Evolutionary conservation across 257 asterid species (phyloP), one percentile per base, ranked within the genome.

Genomic region (Ilex asprella): DNA sequence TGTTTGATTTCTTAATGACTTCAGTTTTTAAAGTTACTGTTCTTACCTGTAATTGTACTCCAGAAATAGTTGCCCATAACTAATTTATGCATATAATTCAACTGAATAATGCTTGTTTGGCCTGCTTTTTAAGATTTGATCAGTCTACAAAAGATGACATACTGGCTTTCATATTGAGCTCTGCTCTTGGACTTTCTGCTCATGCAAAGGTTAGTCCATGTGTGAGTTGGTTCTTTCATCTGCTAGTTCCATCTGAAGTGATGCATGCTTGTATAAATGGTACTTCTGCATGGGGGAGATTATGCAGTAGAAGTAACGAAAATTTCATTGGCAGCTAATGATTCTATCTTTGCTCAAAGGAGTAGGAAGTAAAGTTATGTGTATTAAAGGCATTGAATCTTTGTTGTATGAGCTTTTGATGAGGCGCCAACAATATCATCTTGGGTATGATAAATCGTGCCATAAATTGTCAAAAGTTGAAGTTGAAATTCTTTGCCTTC

Each of bases 151-250:
- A 86, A 75, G 73, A 79, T 58, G 79, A 82, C 29, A 78, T 87
- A 58, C 73, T 93, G 73, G 77, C 11, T 61, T 89, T 82, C 77
- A 56, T 86, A 73, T 60, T 93, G 12, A 47, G 64, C 58, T 82
- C 77, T 56, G 80, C 87, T 52, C 84, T 80, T 63, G 67, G 73
- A 58, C 81, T 83, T 55, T 83, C 99, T 62, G 66, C 84, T 16
- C 77, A 78, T 72, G 89, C 84, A n/a, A 93, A 82, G 97, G 99
- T 89, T 72, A 60, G 79, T 76, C 52, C 58, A 21, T 47, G 58
- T 3, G 30, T 59, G 16, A 61, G 53, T 15, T 65, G 56, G 16
- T 66, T 57, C 29, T 53, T 56, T 31, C 16, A 30, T 54, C 44
- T 70, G 70, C 64, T 49, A 49, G 54, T 49, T 49, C 3, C 54